Evolutionary conservation across 2,329 filamentous ascomycete species (phyloP).

Genomic region (Didymellaceae sp.): DNA sequence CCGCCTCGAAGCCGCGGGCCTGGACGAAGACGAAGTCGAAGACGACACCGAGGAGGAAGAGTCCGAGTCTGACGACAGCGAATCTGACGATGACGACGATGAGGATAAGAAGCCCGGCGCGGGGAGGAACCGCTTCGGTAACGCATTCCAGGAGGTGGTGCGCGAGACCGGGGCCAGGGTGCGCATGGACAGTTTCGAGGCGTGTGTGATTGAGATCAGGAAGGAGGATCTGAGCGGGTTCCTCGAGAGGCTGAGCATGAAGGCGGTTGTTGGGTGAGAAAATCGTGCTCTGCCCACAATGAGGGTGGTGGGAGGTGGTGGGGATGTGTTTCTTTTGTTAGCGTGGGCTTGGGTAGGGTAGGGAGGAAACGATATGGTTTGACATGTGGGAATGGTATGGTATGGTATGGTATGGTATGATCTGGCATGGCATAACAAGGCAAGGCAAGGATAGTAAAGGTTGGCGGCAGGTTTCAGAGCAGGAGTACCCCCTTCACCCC

Average conservation of each 20-base stretch:
- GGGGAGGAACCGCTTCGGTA: conserved; percentile 88
- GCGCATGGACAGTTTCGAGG: conserved; percentile 94
- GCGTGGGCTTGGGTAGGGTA: background rate
- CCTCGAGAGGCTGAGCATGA: conserved; percentile 88
- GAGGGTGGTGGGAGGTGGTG: too few relatives aligned
- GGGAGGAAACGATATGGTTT: conserved; percentile 11
- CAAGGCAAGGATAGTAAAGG: conserved; percentile 17
- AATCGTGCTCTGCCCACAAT: too few relatives aligned
- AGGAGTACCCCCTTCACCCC: background rate
- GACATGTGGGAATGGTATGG: conserved; percentile 11
- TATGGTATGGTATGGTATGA: background rate
- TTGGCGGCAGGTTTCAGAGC: too few relatives aligned
- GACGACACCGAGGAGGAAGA: conserved; percentile 55
- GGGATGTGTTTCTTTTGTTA: too few relatives aligned
- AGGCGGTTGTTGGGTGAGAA: conserved; percentile 72
- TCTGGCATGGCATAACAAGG: conserved; percentile 9
- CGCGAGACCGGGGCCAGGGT: conserved; percentile 88
- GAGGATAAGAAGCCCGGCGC: conserved; percentile 72
- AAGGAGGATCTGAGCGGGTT: conserved; percentile 94
- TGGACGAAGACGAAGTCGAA: conserved; percentile 65
- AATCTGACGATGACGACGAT: conserved; percentile 41
- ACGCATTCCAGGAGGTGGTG: conserved; percentile 94
- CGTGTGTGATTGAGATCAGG: conserved; percentile 96
- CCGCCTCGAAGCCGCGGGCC: conserved; percentile 58
- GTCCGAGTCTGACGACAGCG: conserved; percentile 65